Base-by-base conservation (phyloP, 768 basidiomycete species). In the Pulveroboletus sp. region DNA sequence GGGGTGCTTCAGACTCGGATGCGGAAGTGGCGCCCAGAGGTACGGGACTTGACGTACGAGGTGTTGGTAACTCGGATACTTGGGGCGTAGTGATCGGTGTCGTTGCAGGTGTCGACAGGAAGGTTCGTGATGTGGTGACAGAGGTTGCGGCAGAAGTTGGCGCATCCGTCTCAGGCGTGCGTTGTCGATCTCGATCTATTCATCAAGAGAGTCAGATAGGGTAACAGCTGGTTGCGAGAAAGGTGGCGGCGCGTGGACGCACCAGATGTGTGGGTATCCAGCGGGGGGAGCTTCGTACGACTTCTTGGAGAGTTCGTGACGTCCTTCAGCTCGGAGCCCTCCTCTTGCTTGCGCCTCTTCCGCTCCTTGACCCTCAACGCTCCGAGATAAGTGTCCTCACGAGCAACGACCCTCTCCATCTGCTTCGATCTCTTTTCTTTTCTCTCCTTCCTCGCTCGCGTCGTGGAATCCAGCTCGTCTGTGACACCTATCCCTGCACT, bases 261-360 rank as follows among this genome's bases (percentile, higher is more conserved):
- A 76, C 73, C 71, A 49, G 69, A 65, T 14, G 59, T 44, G 46
- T 63, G 65, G 33, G 62, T 73, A 45, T 76, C 72, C 32, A 73
- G 56, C 14, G 61, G 67, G 3, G 68, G 68, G 49, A 74, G 68
- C 11, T 52, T 57, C 18, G 59, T 46, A 46, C 70, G 73, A 35
- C 64, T 62, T 52, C 70, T 66, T 17, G 78, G 76, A 6, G 81
- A 77, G 63, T 81, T 84, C 26, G 82, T 84, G 54, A 84, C 77
- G 60, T 85, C 83, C 69, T 81, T 83, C 50, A 83, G 68, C 54
- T 69, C 63, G 51, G 64, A 55, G 33, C 65, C 59, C 28, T 73
- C 76, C 38, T 62, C 60, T 28, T 69, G 70, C 42, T 62, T 68
- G 64, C 70, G 69, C 50, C 70, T 69, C 60, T 67, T 73, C 33